Evolutionary conservation across 495 filamentous ascomycete genomes (phyloP).

Genomic region (Extremus antarcticus): DNA sequence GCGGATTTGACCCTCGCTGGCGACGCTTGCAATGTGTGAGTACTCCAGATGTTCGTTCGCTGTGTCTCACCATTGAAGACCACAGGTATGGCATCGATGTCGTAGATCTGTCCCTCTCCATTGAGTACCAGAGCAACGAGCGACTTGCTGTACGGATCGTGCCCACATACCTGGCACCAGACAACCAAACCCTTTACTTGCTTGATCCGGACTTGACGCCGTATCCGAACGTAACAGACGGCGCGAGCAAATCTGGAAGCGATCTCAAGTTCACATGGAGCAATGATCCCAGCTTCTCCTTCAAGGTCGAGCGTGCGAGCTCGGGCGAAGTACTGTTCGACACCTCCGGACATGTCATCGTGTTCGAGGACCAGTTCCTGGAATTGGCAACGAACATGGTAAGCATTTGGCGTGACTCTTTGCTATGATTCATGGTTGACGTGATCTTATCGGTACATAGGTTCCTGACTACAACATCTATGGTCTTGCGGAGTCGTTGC

Average conservation of each 20-base stretch:
- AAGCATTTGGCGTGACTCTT: too few relatives aligned
- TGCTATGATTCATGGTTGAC: background rate
- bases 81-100: constrained; percentile 23
- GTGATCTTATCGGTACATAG: too few relatives aligned
- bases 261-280: constrained; percentile 18
- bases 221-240: constrained; percentile 3
- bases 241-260: constrained; percentile 7
- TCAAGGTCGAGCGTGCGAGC: constrained; percentile 9
- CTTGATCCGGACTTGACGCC: constrained; percentile 10
- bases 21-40: background rate
- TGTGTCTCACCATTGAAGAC: too few relatives aligned
- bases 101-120: constrained; percentile 13
- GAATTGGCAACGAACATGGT: constrained; percentile 19
- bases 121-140: constrained; percentile 20
- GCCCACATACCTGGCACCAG: constrained; percentile 13
- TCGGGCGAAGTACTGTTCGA: constrained; percentile 14
- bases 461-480: constrained; percentile 19
- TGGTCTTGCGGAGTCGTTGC: constrained; percentile 20
- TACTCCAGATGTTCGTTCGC: too few relatives aligned
- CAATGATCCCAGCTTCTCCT: constrained; percentile 17
- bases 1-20: background rate
- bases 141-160: constrained; percentile 21
- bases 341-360: constrained; percentile 16
- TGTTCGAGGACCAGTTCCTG: constrained; percentile 20
- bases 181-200: constrained; percentile 12